Percentiles rank a stretch among this genome's conserved stretches.
These are phyloP conservation scores for Penicillium brevicompactum DNA, from an alignment of 2,329 filamentous ascomycete species.

Conservation along the genomic window DNA sequence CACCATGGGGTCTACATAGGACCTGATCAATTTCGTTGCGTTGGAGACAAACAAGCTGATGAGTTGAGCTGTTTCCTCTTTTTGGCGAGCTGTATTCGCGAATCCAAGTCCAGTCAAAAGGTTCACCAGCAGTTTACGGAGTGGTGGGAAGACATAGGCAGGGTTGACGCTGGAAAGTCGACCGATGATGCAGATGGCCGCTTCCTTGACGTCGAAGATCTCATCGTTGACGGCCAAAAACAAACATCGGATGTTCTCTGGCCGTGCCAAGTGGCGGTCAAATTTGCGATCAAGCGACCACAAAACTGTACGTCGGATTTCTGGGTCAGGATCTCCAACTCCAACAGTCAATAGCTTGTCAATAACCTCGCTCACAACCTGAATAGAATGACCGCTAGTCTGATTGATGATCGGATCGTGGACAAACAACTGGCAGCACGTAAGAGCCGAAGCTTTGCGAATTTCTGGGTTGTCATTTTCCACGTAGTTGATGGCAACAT, in stretches of 20 bases:
- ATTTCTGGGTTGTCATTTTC: conserved; percentile 95
- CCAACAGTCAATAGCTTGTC: conserved; percentile 94
- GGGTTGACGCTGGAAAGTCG: conserved; percentile 89
- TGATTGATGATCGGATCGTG: conserved; percentile 97
- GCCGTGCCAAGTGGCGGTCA: conserved; percentile 93
- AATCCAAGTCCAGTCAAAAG: conserved; percentile 96
- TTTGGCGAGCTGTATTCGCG: conserved; percentile 88
- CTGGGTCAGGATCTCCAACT: conserved; percentile 85
- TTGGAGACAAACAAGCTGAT: conserved; percentile 92
- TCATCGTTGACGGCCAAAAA: conserved; percentile 97
- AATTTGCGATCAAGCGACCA: conserved; percentile 90
- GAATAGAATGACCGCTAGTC: conserved; percentile 93
- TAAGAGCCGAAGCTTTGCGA: conserved; percentile 89
- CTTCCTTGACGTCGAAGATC: conserved; percentile 87
- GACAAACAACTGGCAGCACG: conserved; percentile 96
- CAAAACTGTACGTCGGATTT: conserved; percentile 86
- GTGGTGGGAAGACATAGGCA: conserved; percentile 93
- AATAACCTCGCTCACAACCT: conserved; percentile 97
- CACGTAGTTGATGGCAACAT: conserved; percentile 97
- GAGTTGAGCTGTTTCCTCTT: conserved; percentile 92
- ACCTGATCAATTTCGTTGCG: conserved; percentile 88
- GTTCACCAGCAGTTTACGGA: conserved; percentile 93
- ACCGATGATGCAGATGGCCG: conserved; percentile 93
- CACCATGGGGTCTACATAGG: conserved; percentile 96
- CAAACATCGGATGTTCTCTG: conserved; percentile 92